A percentile compares a stretch with the other conserved stretches of the same genome.
These are phyloP conservation scores for Crithidia bombi DNA, from an alignment of 208 protist genomes.

Conservation along the genomic window DNA sequence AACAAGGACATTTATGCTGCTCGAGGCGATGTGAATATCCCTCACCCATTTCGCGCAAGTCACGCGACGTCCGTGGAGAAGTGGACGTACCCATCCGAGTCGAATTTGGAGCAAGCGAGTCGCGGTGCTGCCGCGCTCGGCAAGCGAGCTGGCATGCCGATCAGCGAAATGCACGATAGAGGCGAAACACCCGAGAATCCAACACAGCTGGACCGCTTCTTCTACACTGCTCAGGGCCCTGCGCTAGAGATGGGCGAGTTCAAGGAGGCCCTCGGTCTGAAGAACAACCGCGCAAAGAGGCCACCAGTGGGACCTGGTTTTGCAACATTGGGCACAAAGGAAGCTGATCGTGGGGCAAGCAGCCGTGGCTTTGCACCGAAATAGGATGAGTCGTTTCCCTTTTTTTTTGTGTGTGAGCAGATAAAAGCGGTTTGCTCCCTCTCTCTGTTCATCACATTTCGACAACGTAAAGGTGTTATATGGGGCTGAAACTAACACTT, in stretches of 20 bases:
- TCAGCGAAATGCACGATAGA: conserved; percentile 90
- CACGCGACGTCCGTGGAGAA: conserved; percentile 74
- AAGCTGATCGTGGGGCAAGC: conserved; percentile 7
- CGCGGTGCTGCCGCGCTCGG: conserved; percentile 79
- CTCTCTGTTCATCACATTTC: background rate
- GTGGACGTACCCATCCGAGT: conserved; percentile 78
- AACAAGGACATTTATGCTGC: conserved; percentile 88
- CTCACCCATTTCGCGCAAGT: conserved; percentile 80
- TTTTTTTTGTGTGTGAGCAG: background rate
- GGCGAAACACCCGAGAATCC: conserved; percentile 82
- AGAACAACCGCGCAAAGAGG: conserved; percentile 69
- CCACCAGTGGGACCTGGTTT: conserved; percentile 67
- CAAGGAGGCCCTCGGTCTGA: conserved; percentile 89
- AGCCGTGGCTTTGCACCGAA: conserved; percentile 30
- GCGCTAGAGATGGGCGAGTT: conserved; percentile 86
- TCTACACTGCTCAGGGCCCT: conserved; percentile 78
- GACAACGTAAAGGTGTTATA: background rate
- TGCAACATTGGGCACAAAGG: conserved; percentile 65
- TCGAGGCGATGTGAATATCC: conserved; percentile 84
- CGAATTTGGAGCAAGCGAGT: conserved; percentile 85
- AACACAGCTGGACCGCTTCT: conserved; percentile 83
- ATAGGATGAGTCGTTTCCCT: conserved; percentile 1
- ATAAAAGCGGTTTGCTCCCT: no score
- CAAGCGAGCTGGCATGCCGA: conserved; percentile 79
- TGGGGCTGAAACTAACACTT: background rate